Evolutionary conservation across 495 filamentous ascomycete genomes (phyloP), one percentile per base, ranked within the genome.

Genomic region (Podospora australis): DNA sequence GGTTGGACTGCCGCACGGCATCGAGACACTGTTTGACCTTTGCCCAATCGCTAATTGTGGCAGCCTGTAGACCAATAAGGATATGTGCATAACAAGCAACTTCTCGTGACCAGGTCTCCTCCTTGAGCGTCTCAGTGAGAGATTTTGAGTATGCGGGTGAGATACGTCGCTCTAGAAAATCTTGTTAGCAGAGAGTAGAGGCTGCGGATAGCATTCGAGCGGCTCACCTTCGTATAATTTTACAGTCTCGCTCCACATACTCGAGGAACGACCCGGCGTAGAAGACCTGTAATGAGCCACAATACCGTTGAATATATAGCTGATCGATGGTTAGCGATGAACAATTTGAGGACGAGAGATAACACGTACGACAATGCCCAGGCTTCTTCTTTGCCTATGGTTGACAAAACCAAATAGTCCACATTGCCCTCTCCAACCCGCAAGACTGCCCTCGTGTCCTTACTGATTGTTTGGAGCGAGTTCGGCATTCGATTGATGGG

Each of bases 231-330:
- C 61, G n/a, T 72, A 32, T 16, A 65, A 44, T 30, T 51, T 52
- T 8, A 67, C 48, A 6, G 63, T 66, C 46, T 74, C 70, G 9
- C 58, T 59, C 71, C 71, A 74, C 23, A 73, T 57, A 28, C 46
- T 52, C 16, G 69, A 66, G 40, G 67, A 71, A 54, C 86, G 90
- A 2, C 77, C 82, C 55, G 83, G 79, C n/a, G 72, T 71, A 4
- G 74, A 73, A 49, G 84, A 77, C 49, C 78, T 81, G 52, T 81
- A 75, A 24, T 81, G 69, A 13, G 81, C 68, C 0, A 84, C 80
- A 14, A 89, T 74, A 2, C 87, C 87, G 57, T 86, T 86, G 21
- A 95, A 68, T 0, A 70, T 63, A 48, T 65, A 72, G 23, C 71
- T 74, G 50, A n/a, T 16, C 20, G 23, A 1, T 36, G 8, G 3